Evolutionary conservation across 2,329 filamentous ascomycete species (phyloP), one percentile per base, ranked within the genome.

Genomic region (Emmonsiellopsis sp.): DNA sequence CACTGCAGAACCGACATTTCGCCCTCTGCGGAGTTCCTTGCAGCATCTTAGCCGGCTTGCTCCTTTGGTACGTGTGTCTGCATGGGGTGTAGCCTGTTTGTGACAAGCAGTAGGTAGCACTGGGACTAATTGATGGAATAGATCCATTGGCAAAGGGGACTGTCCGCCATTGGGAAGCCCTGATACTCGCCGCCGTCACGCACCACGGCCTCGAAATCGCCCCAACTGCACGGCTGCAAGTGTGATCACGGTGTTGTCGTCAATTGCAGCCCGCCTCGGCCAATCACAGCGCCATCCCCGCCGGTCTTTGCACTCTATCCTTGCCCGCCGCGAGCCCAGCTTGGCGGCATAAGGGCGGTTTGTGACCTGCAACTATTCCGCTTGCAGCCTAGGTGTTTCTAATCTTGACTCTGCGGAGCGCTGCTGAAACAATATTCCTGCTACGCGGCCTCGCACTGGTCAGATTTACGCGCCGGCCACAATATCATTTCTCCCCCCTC

Each of bases 361-460:
- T 21, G 14, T 6, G 40, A 44, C 37, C 46, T 44, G 21, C 27
- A 14, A 42, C 54, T 47, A 57, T 54, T 37, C 56, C 52, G n/a
- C 31, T 53, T 44, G 2, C n/a, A 49, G 51, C 13, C 42, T 59
- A 57, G 57, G 36, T 45, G 52, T 50, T 56, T 34, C 57, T 59
- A 57, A 52, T 44, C 47, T 53, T 56, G 46, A 48, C 42, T 33
- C 51, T 46, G 42, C 44, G 27, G 7, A 21, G 45, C 9, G 32
- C 33, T 48, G 14, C 45, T 48, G 45, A 49, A 49, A 49, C 46
- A 34, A 36, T 36, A 9, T 34, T 31, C 37, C 17, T 39, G 40
- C 42, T 52, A 11, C 42, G 5, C 6, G 14, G 17, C 42, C 42
- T 43, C 14, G 5, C 10, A 51, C 49, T 52, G 50, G 50, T 32